Evolutionary conservation across 2,329 filamentous ascomycete species (phyloP), one percentile per base, ranked within the genome.

Genomic region (Incumbomyces delicatus): DNA sequence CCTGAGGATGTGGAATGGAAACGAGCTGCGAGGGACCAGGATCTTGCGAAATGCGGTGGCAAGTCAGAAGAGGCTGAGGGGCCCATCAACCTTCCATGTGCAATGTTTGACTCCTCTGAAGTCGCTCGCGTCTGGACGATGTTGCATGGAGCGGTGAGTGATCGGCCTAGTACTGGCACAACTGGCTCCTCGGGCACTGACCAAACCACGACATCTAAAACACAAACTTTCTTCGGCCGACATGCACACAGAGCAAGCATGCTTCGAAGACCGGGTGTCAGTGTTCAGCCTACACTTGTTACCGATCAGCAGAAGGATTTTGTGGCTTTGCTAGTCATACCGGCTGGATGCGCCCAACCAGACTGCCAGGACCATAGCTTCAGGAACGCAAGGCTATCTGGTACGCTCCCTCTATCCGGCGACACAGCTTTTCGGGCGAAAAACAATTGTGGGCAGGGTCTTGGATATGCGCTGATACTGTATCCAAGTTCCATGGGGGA

Each of bases 401-500:
- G 3, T 13, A 37, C 42, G 18, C 16, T 35, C n/a, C 41, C 41
- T 13, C 17, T 34, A 12, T 31, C 41, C 6, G 30, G 17, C 14
- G 31, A 44, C n/a, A 22, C 42, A 17, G 34, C 20, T 2, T 17
- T 31, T 32, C 20, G 17, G 6, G 33, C 34, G 3, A 41, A 47
- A n/a, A 42, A 41, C 31, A 47, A 47, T n/a, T 47, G 45, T 17
- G 45, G 40, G 8, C 37, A 22, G 3, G 40, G 40, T 5, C 45
- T 47, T 14, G 45, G 16, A 11, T 47, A 47, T 31, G 45, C 45
- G 13, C 14, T 47, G n/a, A 41, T 47, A 1, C 22, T 47, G 16
- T 41, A 47, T 27, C 45, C 45, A n/a, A 47, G 42, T 35, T 45
- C 42, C 6, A 45, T 45, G 42, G 42, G 33, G 2, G 42, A 37